Conservation (phyloP, 2,329 filamentous ascomycete genomes). For the Neonectria coccinea region DNA sequence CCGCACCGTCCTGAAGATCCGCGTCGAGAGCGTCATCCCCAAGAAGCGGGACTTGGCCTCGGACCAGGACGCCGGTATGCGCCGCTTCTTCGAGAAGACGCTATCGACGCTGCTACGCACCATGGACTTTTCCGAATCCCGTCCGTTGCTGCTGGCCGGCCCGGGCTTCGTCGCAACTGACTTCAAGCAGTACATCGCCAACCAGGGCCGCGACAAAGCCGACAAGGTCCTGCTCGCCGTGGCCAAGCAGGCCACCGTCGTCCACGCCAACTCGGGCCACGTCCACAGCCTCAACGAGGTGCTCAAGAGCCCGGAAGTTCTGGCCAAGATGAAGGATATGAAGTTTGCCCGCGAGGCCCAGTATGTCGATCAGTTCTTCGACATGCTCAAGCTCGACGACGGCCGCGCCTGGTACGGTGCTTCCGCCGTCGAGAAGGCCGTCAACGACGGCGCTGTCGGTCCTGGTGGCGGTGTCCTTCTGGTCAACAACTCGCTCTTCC, state of each 20-base stretch:
- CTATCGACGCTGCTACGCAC: conserved; percentile 81
- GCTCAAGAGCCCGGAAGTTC: conserved; percentile 82
- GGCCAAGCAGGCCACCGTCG: conserved; percentile 74
- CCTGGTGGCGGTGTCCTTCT: conserved; percentile 86
- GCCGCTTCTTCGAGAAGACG: conserved; percentile 80
- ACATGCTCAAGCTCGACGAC: conserved; percentile 83
- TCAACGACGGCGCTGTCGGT: conserved; percentile 89
- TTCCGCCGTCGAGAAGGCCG: conserved; percentile 82
- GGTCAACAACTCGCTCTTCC: conserved; percentile 88
- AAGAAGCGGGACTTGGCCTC: conserved; percentile 74
- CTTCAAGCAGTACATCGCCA: conserved; percentile 80
- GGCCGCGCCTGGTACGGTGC: conserved; percentile 92
- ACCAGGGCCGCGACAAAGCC: conserved; percentile 65
- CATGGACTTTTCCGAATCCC: conserved; percentile 77
- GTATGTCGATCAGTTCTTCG: conserved; percentile 86
- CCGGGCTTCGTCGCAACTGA: conserved; percentile 87
- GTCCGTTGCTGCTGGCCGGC: conserved; percentile 85
- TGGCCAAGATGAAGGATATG: conserved; percentile 82
- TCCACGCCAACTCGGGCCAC: conserved; percentile 88
- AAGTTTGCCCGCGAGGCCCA: conserved; percentile 88
- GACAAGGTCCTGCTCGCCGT: conserved; percentile 78
- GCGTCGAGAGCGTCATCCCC: conserved; percentile 73
- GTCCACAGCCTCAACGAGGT: conserved; percentile 90
- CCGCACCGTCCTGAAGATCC: conserved; percentile 76
- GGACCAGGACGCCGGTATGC: conserved; percentile 77